Percentiles rank a stretch among this genome's conserved stretches.
Evolutionary conservation across 2,329 filamentous ascomycete genomes (phyloP).

Genomic region (Talaromyces sp.): DNA sequence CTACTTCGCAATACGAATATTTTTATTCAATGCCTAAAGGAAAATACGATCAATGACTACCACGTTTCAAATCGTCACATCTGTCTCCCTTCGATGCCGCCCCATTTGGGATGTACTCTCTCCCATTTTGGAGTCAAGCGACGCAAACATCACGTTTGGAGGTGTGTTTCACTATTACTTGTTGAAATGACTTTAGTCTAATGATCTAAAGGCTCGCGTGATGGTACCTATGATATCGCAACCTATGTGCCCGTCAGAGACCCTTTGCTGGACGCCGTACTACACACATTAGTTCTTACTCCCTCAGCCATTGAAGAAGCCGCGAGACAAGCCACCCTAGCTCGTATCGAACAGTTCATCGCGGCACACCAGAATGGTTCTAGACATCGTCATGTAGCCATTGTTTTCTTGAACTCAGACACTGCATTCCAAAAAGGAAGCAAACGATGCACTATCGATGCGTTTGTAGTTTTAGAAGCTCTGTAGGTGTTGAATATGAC

Average conservation of each 20-base stretch:
- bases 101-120: conserved; percentile 36
- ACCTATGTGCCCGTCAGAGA: conserved; percentile 18
- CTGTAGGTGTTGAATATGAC: conserved; percentile 24
- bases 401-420: conserved; percentile 29
- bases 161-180: conserved; percentile 22
- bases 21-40: neutral
- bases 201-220: conserved; percentile 21
- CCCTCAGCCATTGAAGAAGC: conserved; percentile 23
- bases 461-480: conserved; percentile 27
- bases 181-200: neutral
- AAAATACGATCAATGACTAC: neutral
- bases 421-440: conserved; percentile 25
- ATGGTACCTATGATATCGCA: conserved; percentile 26
- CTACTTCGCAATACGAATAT: neutral
- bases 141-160: conserved; percentile 22
- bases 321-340: conserved; percentile 23
- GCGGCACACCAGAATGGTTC: neutral
- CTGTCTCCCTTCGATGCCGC: conserved; percentile 40
- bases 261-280: neutral
- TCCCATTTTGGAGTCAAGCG: conserved; percentile 23
- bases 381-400: conserved; percentile 20
- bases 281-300: conserved; percentile 27
- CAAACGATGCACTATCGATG: conserved; percentile 23
- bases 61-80: conserved; percentile 37
- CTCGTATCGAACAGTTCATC: conserved; percentile 24